A percentile compares a stretch with the other conserved stretches of the same genome.
Conservation (phyloP, 805 yeast genomes). For the Pichia thaimueangensis region DNA sequence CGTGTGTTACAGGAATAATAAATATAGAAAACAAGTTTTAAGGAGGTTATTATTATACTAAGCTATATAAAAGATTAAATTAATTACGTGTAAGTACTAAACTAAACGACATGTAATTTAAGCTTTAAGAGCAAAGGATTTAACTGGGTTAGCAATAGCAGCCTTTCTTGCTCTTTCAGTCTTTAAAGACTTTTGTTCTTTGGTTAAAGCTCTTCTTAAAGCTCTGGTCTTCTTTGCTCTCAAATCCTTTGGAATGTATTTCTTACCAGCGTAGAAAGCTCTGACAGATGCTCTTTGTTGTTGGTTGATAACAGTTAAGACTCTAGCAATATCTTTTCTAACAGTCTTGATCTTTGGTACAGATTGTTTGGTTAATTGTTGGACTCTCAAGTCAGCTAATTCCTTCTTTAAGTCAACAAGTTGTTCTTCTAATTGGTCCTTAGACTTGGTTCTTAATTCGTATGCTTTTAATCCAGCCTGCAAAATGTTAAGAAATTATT, state of each 20-base stretch:
- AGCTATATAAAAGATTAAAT: constrained; percentile 6
- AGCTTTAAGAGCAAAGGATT: constrained; percentile 98
- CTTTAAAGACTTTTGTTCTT: constrained; percentile 71
- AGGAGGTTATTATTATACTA: constrained; percentile 6
- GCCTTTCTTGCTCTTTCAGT: constrained; percentile 91
- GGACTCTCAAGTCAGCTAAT: constrained; percentile 92
- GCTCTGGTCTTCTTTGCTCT: constrained; percentile 99
- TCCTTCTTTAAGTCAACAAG: constrained; percentile 95
- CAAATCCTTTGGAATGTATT: constrained; percentile 96
- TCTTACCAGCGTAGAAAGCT: constrained; percentile 92
- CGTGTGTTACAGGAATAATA: no score
- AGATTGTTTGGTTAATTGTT: constrained; percentile 86
- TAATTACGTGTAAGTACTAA: no score
- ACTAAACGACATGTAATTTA: no score
- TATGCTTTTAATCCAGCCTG: constrained; percentile 89
- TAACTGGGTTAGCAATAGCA: constrained; percentile 94
- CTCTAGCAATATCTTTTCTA: constrained; percentile 98
- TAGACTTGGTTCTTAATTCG: constrained; percentile 95
- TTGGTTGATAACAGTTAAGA: constrained; percentile 92
- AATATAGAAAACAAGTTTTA: no score
- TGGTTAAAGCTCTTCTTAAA: constrained; percentile 92
- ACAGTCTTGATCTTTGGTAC: constrained; percentile 95
- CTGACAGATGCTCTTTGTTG: constrained; percentile 94
- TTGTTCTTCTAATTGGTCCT: constrained; percentile 92
- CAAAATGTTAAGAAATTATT: constrained; percentile 9